Percentiles rank a stretch among this genome's conserved stretches.
phyloP scores from a whole-genome alignment of 306 rosid genomes.

The Myrica gale region DNA sequence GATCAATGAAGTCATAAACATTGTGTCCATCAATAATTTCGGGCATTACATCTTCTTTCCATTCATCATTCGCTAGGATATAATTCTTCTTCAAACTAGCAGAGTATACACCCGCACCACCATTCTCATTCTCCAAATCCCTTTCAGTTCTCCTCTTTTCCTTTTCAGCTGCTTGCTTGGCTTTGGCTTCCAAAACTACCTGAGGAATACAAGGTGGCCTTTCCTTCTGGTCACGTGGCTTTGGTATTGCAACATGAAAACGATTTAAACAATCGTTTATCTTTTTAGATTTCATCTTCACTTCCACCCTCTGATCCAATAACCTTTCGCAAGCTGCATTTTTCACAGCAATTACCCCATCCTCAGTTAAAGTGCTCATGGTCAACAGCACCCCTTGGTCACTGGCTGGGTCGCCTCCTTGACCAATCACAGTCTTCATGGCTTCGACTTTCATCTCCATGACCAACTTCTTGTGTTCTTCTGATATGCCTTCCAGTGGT shows the following conservation, averaged over 20 bases:
- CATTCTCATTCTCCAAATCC: conserved; percentile 85
- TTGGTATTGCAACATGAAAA: conserved; percentile 78
- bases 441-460: conserved; percentile 82
- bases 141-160: conserved; percentile 63
- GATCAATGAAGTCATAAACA: too few relatives aligned
- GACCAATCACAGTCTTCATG: conserved; percentile 68
- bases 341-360: conserved; percentile 77
- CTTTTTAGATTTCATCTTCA: too few relatives aligned
- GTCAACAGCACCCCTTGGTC: conserved; percentile 62
- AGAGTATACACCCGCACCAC: conserved; percentile 89
- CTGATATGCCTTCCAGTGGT: conserved; percentile 67
- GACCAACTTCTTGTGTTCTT: conserved; percentile 78
- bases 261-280: conserved; percentile 71
- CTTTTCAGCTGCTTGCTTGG: conserved; percentile 56
- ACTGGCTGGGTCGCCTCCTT: conserved; percentile 65
- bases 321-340: too few relatives aligned
- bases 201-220: conserved; percentile 73
- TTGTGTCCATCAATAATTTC: too few relatives aligned
- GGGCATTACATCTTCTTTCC: too few relatives aligned
- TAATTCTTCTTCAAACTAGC: conserved; percentile 63
- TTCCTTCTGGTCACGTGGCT: conserved; percentile 76
- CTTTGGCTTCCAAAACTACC: conserved; percentile 68
- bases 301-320: too few relatives aligned
- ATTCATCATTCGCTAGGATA: too few relatives aligned
- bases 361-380: conserved; percentile 86